Evolutionary conservation across 2,329 filamentous ascomycete species (phyloP).

Genomic region (Aschersonia sp.): DNA sequence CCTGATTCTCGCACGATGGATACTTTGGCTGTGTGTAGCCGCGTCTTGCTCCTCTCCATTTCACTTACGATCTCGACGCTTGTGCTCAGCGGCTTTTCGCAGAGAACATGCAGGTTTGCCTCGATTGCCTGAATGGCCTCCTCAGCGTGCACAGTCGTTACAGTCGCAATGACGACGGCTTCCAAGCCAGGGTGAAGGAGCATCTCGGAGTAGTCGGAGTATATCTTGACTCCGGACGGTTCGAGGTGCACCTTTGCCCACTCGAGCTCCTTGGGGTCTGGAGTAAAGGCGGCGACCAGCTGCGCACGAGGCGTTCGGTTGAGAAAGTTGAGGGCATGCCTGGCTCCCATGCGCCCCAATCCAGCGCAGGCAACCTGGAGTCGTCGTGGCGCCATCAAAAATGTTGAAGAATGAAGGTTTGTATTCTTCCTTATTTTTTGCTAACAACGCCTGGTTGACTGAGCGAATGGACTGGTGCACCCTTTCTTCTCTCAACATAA

Average conservation of each 20-base stretch:
- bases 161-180: conserved; percentile 24
- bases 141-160: conserved; percentile 40
- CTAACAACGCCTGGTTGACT: neutral
- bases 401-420: neutral
- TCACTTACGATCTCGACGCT: conserved; percentile 38
- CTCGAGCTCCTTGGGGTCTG: conserved; percentile 24
- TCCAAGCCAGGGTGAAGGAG: conserved; percentile 21
- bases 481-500: neutral
- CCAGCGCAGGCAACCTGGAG: conserved; percentile 31
- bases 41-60: conserved; percentile 17
- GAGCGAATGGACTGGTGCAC: neutral
- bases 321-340: conserved; percentile 33
- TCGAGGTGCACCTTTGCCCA: conserved; percentile 29
- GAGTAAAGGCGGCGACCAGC: conserved; percentile 33
- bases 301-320: conserved; percentile 28
- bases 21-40: neutral
- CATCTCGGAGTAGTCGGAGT: conserved; percentile 31
- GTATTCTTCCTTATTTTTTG: neutral
- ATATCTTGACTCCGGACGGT: conserved; percentile 26
- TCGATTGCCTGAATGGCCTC: conserved; percentile 42
- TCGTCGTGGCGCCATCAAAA: conserved; percentile 2
- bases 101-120: conserved; percentile 38
- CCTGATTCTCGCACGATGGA: neutral
- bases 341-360: conserved; percentile 36
- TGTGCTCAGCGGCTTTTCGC: conserved; percentile 45